Evolutionary conservation across 1,284 basidiomycete genomes (phyloP), one percentile per base, ranked within the genome.

Genomic region (Irpex rosettiformis): DNA sequence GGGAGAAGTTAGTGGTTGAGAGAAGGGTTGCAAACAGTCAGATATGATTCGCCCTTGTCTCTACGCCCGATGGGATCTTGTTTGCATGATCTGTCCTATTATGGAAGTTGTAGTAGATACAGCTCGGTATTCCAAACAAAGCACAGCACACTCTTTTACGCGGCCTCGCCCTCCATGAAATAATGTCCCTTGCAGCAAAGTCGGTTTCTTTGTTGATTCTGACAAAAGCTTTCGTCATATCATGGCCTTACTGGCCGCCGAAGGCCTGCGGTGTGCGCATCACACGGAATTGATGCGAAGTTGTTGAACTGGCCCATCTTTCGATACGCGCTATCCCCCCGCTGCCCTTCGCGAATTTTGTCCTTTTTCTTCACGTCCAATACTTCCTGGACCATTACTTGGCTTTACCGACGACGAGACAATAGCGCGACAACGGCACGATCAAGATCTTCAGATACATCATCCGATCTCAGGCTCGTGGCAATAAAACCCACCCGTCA

Each of bases 401-500:
- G 24, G 18, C 21, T 21, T 13, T 21, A 21, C 24, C 13, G 10
- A n/a, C 24, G 21, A 47, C 45, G 45, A 13, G 45, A n/a, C 45
- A 47, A 47, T 21, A 47, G 16, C 24, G 45, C 45, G 45, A 47
- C 45, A 47, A 47, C 45, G 21, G 21, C 45, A 47, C 45, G 45
- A 47, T 47, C 45, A 47, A 47, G 45, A 47, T 47, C 45, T 25
- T n/a, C 16, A 47, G 45, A 47, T 47, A 47, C 45, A 47, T 47
- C 45, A 47, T 21, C 45, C 45, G 45, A 47, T 47, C 45, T 47
- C 45, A 0, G 24, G 21, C 45, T 47, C 45, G 45, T 47, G 45
- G 45, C 45, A 47, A 40, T 40, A 21, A 47, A 47, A 47, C 10
- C 45, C 18, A 47, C 16, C 45, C 10, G 45, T 13, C 45, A n/a